phyloP scores from a whole-genome alignment of 345 rosid species.

The Populus ilicifolia region DNA sequence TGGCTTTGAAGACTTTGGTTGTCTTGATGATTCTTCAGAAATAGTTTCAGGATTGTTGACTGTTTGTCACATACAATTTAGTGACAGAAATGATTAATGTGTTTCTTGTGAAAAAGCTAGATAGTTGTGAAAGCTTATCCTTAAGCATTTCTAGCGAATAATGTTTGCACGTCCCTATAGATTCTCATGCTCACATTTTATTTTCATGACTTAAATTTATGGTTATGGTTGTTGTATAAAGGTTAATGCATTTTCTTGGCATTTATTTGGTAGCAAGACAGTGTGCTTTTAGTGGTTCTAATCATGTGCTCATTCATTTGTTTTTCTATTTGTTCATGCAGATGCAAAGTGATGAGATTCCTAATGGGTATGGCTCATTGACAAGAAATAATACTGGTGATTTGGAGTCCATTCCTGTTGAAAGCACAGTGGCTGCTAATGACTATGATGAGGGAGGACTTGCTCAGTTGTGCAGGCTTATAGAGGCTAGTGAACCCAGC shows the following conservation, averaged over 20 bases:
- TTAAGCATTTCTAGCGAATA: not conserved
- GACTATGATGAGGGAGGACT: slow-evolving; percentile 42
- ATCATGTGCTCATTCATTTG: slow-evolving; percentile 7
- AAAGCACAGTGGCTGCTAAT: slow-evolving; percentile 33
- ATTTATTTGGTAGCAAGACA: not conserved
- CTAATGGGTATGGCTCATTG: slow-evolving; percentile 40
- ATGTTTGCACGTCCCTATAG: not conserved
- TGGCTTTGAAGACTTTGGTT: not conserved
- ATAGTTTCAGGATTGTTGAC: not conserved
- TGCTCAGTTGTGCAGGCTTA: slow-evolving; percentile 40
- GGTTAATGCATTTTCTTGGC: not conserved
- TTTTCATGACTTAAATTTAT: not conserved
- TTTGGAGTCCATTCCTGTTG: slow-evolving; percentile 30
- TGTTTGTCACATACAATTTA: not conserved
- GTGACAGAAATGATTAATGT: not conserved
- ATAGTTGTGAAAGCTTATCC: not conserved
- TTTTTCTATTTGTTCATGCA: slow-evolving; percentile 17
- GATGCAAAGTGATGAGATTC: slow-evolving; percentile 41
- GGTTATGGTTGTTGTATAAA: not conserved
- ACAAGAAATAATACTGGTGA: slow-evolving; percentile 30
- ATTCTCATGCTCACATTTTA: not conserved
- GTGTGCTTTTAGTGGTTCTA: not conserved
- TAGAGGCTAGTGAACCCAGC: slow-evolving; percentile 46
- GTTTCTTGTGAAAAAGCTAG: slow-evolving; percentile 6
- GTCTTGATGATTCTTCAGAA: not conserved